Evolutionary conservation across 2,329 filamentous ascomycete genomes (phyloP).

Genomic region (Alternaria sp.): DNA sequence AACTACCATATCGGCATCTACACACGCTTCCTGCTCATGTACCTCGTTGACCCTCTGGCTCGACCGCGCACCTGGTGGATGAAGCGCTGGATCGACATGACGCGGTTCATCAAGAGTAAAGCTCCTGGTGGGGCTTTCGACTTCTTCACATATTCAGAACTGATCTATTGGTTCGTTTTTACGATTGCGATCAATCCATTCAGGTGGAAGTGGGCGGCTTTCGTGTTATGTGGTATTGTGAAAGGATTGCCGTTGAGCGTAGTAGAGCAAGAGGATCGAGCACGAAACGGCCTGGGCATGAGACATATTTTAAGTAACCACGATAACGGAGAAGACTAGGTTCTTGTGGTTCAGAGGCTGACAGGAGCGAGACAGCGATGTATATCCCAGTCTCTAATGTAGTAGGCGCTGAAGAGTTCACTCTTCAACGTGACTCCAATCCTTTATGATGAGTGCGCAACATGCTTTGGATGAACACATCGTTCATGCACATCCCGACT

Average conservation of each 20-base stretch:
- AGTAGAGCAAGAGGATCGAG: conserved; percentile 69
- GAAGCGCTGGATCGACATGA: conserved; percentile 88
- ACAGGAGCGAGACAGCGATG: neutral
- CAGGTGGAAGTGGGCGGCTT: conserved; percentile 87
- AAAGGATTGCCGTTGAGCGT: conserved; percentile 70
- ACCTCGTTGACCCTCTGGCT: conserved; percentile 79
- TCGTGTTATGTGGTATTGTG: conserved; percentile 81
- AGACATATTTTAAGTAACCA: conserved; percentile 21
- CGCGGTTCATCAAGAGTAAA: conserved; percentile 71
- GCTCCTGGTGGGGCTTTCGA: conserved; percentile 79
- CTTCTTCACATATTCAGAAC: conserved; percentile 87
- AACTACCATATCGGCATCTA: conserved; percentile 94
- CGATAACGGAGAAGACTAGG: neutral
- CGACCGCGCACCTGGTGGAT: conserved; percentile 77
- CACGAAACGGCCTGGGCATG: conserved; percentile 64
- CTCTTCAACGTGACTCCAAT: neutral
- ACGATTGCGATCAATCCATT: conserved; percentile 83
- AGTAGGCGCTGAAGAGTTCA: neutral
- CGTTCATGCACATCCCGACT: neutral
- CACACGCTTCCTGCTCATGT: conserved; percentile 86
- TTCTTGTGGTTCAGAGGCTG: neutral
- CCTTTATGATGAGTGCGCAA: neutral
- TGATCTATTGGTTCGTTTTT: conserved; percentile 87
- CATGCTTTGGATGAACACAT: neutral
- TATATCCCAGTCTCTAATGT: neutral